These are phyloP conservation scores for Rosa persica DNA, from an alignment of 306 rosid species.

Conservation along the genomic window DNA sequence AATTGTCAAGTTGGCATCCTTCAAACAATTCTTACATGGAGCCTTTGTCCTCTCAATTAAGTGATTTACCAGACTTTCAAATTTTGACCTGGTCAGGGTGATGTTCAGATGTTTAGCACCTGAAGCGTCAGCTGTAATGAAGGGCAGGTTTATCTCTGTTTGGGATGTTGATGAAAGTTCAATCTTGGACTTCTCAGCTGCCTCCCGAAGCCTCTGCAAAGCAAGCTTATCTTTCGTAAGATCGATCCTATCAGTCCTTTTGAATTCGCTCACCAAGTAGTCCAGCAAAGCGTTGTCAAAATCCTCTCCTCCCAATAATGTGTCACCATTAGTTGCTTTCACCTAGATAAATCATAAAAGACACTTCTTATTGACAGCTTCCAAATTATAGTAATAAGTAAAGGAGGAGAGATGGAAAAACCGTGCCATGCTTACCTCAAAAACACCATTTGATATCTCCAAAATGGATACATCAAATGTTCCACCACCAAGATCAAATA, in stretches of 20 bases:
- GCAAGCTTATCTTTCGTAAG: slow-evolving; percentile 55
- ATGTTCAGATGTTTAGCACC: slow-evolving; percentile 15
- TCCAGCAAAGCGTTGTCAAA: slow-evolving; percentile 55
- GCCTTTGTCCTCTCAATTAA: slow-evolving; percentile 53
- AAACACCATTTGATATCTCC: slow-evolving; percentile 57
- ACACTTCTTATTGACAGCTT: no score
- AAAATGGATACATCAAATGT: slow-evolving; percentile 44
- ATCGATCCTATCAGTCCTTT: slow-evolving; percentile 42
- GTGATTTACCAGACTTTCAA: slow-evolving; percentile 45
- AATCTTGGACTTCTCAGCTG: slow-evolving; percentile 58
- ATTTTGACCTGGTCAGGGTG: slow-evolving; percentile 18
- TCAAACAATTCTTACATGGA: slow-evolving; percentile 50
- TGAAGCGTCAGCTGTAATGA: slow-evolving; percentile 52
- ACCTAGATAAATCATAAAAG: background rate
- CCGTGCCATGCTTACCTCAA: slow-evolving; percentile 40
- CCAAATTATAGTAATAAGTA: background rate
- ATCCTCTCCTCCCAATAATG: slow-evolving; percentile 62
- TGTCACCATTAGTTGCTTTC: slow-evolving; percentile 56
- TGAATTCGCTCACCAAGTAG: slow-evolving; percentile 41
- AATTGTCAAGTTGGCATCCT: slow-evolving; percentile 31
- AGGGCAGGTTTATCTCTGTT: slow-evolving; percentile 54
- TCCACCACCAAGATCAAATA: no score
- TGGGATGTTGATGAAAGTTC: slow-evolving; percentile 55
- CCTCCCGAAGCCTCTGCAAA: slow-evolving; percentile 57
- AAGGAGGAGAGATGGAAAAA: background rate